A percentile compares a stretch with the other conserved stretches of the same genome.
These are phyloP conservation scores for Bertia moriformis DNA, from an alignment of 2,329 filamentous ascomycete species.

Conservation along the genomic window DNA sequence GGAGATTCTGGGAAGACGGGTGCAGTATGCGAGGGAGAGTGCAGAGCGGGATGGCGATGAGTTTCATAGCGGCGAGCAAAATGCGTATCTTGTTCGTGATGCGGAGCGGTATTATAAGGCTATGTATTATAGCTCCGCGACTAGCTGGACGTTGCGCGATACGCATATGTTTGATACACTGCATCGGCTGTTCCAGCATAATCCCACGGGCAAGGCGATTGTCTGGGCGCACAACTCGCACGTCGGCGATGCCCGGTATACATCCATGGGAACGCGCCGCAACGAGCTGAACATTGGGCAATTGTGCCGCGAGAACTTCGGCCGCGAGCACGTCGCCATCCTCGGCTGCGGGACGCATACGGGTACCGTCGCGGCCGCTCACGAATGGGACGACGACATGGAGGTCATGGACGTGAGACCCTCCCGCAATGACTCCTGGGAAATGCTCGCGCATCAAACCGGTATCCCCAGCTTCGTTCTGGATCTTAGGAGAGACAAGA, in stretches of 20 bases:
- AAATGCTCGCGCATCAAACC: slow-evolving; percentile 29
- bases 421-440: slow-evolving; percentile 29
- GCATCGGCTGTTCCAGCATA: slow-evolving; percentile 21
- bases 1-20: slow-evolving; percentile 22
- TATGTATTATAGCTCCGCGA: slow-evolving; percentile 32
- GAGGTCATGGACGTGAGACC: slow-evolving; percentile 29
- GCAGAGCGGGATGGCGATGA: slow-evolving; percentile 26
- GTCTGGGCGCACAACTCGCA: slow-evolving; percentile 40
- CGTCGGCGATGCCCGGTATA: slow-evolving; percentile 34
- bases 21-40: slow-evolving; percentile 18
- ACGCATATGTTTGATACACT: slow-evolving; percentile 34
- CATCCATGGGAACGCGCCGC: slow-evolving; percentile 26
- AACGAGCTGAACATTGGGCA: slow-evolving; percentile 36
- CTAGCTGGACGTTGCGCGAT: slow-evolving; percentile 34
- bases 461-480: slow-evolving; percentile 26
- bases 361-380: slow-evolving; percentile 34
- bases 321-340: slow-evolving; percentile 19
- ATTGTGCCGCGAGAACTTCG: slow-evolving; percentile 29
- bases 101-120: slow-evolving; percentile 33
- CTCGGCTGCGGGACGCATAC: slow-evolving; percentile 30
- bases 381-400: slow-evolving; percentile 34
- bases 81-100: slow-evolving; percentile 29
- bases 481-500: slow-evolving; percentile 22
- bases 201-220: slow-evolving; percentile 25
- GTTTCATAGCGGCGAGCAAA: slow-evolving; percentile 32